phyloP scores from a whole-genome alignment of 108 stramenopile species.

The Epipyxis sp. region DNA sequence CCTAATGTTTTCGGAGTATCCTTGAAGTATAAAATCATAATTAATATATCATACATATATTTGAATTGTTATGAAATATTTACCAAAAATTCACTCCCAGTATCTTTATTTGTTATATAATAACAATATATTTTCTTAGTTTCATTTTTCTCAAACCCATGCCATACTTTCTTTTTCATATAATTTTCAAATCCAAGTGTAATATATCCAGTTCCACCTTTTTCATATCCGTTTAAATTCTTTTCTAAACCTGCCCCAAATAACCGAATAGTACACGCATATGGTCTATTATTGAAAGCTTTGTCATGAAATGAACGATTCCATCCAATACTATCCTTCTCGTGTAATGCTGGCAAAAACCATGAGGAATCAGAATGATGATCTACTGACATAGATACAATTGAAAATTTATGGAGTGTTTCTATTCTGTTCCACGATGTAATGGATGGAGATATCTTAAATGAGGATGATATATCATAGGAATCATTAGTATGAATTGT shows the following conservation, averaged over 20 bases:
- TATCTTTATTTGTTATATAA: constrained; percentile 12
- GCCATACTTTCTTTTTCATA: neutral
- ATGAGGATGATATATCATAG: neutral
- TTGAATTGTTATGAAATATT: neutral
- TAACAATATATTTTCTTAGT: constrained; percentile 21
- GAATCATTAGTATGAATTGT: too few relatives aligned
- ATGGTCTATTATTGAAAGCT: neutral
- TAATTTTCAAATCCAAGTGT: neutral
- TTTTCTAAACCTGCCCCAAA: neutral
- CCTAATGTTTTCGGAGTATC: constrained; percentile 10
- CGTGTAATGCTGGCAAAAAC: neutral
- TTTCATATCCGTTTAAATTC: constrained; percentile 10
- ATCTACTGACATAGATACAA: neutral
- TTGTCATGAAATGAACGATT: neutral
- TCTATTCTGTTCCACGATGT: neutral
- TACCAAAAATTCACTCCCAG: constrained; percentile 19
- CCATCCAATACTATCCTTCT: neutral
- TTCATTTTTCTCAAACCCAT: constrained; percentile 18
- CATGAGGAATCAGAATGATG: neutral
- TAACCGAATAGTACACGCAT: constrained; percentile 7
- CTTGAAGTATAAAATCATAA: neutral
- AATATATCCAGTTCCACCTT: constrained; percentile 10
- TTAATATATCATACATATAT: neutral
- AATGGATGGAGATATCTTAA: neutral
- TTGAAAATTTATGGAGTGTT: neutral